Evolutionary conservation across 345 rosid species (phyloP), one percentile per base, ranked within the genome.

Genomic region (Hevea brasiliensis): DNA sequence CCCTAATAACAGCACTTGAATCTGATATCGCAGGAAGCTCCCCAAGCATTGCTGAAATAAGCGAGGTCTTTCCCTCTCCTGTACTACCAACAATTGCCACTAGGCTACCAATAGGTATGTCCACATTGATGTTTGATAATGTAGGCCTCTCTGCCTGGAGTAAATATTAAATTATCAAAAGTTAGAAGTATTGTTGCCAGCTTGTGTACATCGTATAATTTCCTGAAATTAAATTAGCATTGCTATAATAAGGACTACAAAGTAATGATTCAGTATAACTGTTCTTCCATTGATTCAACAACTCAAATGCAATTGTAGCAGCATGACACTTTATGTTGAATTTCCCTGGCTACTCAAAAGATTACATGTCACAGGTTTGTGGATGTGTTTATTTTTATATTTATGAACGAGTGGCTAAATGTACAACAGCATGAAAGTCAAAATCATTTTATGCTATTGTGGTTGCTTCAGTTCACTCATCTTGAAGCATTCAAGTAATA

Each of bases 51-150:
- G 99, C 98, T 21, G 98, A 95, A 78, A 91, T 75, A 76, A 95
- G 85, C 5, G 99, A 92, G 65, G 99, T 93, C 83, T 95, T 95
- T 78, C 99, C 99, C 85, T 92, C 99, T 68, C 99, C 99, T 24
- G 99, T 92, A 79, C 98, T 84, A 61, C 99, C 99, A 83, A 95
- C 99, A 67, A 95, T 65, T 21, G 99, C 99, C 74, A 95, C 98
- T 78, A 95, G 84, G 88, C 93, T 90, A 29, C 99, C 99, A 67
- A 83, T 21, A 62, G 98, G 98, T 74, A 95, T 65, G 81, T 91
- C 96, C 85, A 92, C 74, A 81, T 91, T 92, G 82, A 95, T 81
- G 76, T 95, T 84, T 75, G 93, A 95, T 81, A 95, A 83, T 57
- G 98, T 85, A 27, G 96, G 94, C 74, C 78, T 91, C 85, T 91